Evolutionary conservation across 352 stramenopile genomes (phyloP), one percentile per base, ranked within the genome.

Genomic region (Pythium sukuiense): DNA sequence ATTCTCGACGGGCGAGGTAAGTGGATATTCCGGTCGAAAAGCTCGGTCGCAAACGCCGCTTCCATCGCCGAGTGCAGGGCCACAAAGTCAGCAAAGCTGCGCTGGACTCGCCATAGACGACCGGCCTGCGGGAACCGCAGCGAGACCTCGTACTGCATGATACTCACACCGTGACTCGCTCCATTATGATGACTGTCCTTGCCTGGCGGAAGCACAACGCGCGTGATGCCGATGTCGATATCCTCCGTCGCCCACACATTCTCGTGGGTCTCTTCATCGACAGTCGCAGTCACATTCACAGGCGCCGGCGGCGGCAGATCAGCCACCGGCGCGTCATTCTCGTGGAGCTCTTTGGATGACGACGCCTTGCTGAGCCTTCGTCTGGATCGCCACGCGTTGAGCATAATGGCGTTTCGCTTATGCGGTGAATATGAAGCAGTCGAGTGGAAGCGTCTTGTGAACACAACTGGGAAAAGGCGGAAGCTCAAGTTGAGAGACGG

Each of bases 61-160:
- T 79, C 61, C 3, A 87, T 66, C 2, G 69, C 27, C 5, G 64
- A 24, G 61, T 90, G 78, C 41, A 90, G 67, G 33, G 63, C 67
- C 27, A 76, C 62, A 69, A 90, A 90, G 46, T 88, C 80, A 16
- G 61, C 70, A 56, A 83, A 77, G 26, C 63, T 74, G 30, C 80
- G 82, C 37, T 80, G 77, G 14, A 86, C 72, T 35, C 77, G 70
- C 80, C 80, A 89, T 57, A 79, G 59, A 13, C 61, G 68, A n/a
- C 70, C 66, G 39, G 63, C 65, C 14, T 67, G 62, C 12, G 80
- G 76, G 59, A 89, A 87, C 30, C 73, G 76, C 58, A 88, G 61
- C 59, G 79, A 85, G 67, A 90, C 73, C 65, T 89, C 78, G 70
- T 84, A 90, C 59, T 72, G 73, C 16, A 62, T 41, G 8, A 68